Conservation (phyloP, 2,329 filamentous ascomycete species). For the Dothideomycetidae sp. region DNA sequence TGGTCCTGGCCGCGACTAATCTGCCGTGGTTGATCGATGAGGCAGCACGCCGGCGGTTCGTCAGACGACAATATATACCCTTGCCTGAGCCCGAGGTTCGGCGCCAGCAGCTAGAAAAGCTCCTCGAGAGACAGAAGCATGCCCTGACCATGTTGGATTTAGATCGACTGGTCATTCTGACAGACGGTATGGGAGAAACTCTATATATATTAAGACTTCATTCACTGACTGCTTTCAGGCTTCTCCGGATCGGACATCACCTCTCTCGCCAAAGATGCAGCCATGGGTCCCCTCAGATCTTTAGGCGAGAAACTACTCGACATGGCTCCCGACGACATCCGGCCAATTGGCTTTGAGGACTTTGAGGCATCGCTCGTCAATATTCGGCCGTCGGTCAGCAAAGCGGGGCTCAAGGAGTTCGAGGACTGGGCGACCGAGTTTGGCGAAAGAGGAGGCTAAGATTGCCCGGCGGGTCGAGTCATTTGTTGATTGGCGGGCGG, state of each 20-base stretch:
- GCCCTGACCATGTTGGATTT: conserved; percentile 59
- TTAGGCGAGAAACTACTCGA: conserved; percentile 78
- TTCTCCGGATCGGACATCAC: conserved; percentile 97
- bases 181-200: conserved; percentile 63
- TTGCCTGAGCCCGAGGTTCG: conserved; percentile 75
- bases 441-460: conserved; percentile 78
- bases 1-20: conserved; percentile 91
- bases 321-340: conserved; percentile 89
- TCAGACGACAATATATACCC: conserved; percentile 88
- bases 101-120: conserved; percentile 59
- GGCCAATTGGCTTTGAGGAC: conserved; percentile 68
- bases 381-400: conserved; percentile 82
- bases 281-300: conserved; percentile 87
- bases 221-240: too few species aligned
- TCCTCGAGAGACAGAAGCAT: conserved; percentile 81
- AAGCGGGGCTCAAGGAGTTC: conserved; percentile 69
- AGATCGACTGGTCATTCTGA: conserved; percentile 57
- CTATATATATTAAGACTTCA: too few species aligned
- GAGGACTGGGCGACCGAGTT: conserved; percentile 91
- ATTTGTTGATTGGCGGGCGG: too few species aligned
- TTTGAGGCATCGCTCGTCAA: conserved; percentile 72
- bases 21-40: conserved; percentile 97
- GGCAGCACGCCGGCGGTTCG: conserved; percentile 78
- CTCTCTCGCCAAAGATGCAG: conserved; percentile 88
- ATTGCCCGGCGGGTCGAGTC: too few species aligned